A percentile compares a stretch with the other conserved stretches of the same genome.
These are phyloP conservation scores for Endotrypanum monterogeii DNA, from an alignment of 208 protist genomes.

Conservation along the genomic window DNA sequence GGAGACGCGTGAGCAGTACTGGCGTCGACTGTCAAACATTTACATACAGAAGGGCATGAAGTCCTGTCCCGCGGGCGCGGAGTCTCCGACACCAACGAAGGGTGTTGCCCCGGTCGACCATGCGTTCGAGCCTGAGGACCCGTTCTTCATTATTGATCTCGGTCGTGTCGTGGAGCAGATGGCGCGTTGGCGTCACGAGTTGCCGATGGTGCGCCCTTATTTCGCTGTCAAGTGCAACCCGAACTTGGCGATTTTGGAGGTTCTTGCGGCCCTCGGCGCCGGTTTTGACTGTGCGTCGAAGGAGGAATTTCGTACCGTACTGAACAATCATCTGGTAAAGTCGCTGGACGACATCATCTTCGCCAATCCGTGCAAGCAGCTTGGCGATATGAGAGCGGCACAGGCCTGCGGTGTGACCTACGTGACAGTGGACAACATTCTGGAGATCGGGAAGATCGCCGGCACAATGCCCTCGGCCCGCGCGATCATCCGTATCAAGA, in stretches of 20 bases:
- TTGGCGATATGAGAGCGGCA: conserved; percentile 59
- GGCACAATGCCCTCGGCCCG: conserved; percentile 49
- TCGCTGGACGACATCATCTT: conserved; percentile 73
- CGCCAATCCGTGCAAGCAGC: conserved; percentile 89
- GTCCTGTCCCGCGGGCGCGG: background rate
- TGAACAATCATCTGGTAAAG: conserved; percentile 36
- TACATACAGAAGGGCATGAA: conserved; percentile 39
- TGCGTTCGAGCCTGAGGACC: conserved; percentile 44
- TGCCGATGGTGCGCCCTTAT: conserved; percentile 76
- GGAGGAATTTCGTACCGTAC: conserved; percentile 59
- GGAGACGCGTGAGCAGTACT: conserved; percentile 56
- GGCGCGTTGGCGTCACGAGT: conserved; percentile 51
- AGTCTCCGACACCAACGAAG: conserved; percentile 1
- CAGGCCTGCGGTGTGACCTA: conserved; percentile 48
- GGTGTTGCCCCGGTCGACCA: background rate
- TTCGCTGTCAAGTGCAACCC: conserved; percentile 91
- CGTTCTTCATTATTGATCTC: conserved; percentile 85
- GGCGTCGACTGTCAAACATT: conserved; percentile 38
- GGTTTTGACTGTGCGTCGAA: conserved; percentile 88
- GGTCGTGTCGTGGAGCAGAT: conserved; percentile 71
- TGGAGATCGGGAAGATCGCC: conserved; percentile 78
- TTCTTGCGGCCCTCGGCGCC: conserved; percentile 60
- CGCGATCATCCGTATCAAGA: conserved; percentile 69
- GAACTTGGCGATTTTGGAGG: conserved; percentile 45
- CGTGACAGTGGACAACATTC: conserved; percentile 85